Base-by-base conservation (phyloP, 208 protist genomes). In the Leishmania guyanensis region DNA sequence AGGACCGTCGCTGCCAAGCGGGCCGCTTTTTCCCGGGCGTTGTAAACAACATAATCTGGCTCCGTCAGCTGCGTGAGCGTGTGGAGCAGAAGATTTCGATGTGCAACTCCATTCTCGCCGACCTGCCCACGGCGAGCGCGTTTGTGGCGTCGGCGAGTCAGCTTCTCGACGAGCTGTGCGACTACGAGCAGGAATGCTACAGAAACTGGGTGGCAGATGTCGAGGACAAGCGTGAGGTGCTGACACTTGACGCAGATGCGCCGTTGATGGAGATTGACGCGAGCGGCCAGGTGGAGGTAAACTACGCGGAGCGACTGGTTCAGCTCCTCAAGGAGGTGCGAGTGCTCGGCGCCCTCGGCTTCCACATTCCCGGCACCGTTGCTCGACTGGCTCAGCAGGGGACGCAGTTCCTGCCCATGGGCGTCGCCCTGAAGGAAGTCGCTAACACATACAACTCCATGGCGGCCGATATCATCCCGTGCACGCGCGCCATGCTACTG, bases 381-480 rank as follows among this genome's bases (percentile, higher is more conserved):
- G 74, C 80, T 20, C 82, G 85, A 9, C 91, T 98, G 36, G 88
- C 92, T 14, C 89, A 97, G 80, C 89, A 96, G 69, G 97, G 94
- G 8, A 74, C 87, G 29, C 89, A 94, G 73, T 98, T 97, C 80
- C 95, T 97, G 82, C 82, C 86, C 14, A 96, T 93, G 83, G 97
- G 93, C 54, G 87, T 98, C 16, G 89, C 90, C 3, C 85, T 98
- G 73, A 98, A 98, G 89, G 94, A 98, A 78, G 94, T 98, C 36
- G 97, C 97, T 16, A 97, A 93, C 84, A 96, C 92, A 58, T 98
- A 98, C 90, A 98, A 98, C 82, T 93, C 90, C 70, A 97, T 98
- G 91, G 86, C 88, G 26, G 84, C 93, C 4, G 89, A 98, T 81
- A 95, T 98, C 80, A 98, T 98, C 84, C 94, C 91, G 0, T 94